Percentiles rank a stretch among this genome's conserved stretches.
Conservation (phyloP, 2,329 filamentous ascomycete species). For the Curvularia lunata region DNA sequence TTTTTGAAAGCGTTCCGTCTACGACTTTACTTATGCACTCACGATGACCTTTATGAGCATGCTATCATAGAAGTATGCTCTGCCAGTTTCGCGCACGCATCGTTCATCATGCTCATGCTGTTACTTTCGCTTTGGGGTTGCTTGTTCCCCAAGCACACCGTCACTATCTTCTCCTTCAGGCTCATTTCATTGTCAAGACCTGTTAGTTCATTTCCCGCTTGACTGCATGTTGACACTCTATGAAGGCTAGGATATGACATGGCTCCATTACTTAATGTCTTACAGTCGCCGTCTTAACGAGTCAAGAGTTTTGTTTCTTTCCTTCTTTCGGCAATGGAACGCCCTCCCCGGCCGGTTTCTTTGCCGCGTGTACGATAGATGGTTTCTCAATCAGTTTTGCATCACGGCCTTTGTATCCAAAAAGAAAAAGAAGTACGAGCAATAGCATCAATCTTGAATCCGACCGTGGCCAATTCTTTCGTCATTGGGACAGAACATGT, state of each 20-base stretch:
- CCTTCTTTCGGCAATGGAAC: conserved; percentile 14
- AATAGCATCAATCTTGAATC: conserved; percentile 41
- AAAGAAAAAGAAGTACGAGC: conserved; percentile 48
- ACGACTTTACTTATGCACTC: conserved; percentile 48
- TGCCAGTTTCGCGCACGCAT: conserved; percentile 34
- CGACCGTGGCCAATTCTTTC: conserved; percentile 26
- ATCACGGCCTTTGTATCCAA: conserved; percentile 50
- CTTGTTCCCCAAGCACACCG: conserved; percentile 21
- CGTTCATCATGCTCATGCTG: conserved; percentile 20
- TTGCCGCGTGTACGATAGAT: conserved; percentile 45
- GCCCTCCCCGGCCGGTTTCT: conserved; percentile 20
- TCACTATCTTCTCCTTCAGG: conserved; percentile 22
- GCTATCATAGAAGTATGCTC: conserved; percentile 46
- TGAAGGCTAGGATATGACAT: conserved; percentile 41
- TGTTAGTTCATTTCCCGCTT: conserved; percentile 26
- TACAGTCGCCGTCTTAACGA: conserved; percentile 45
- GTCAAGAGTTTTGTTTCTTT: conserved; percentile 26
- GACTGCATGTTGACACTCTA: conserved; percentile 39
- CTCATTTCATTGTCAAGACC: conserved; percentile 28
- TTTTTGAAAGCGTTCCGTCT: conserved; percentile 48
- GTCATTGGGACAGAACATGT: conserved; percentile 20
- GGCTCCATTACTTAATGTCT: conserved; percentile 47
- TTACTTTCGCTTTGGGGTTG: conserved; percentile 12
- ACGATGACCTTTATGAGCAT: conserved; percentile 49
- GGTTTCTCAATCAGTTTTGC: conserved; percentile 26